Conservation (phyloP, 176 grass and related monocot genomes). For the Musa schizocarpa region DNA sequence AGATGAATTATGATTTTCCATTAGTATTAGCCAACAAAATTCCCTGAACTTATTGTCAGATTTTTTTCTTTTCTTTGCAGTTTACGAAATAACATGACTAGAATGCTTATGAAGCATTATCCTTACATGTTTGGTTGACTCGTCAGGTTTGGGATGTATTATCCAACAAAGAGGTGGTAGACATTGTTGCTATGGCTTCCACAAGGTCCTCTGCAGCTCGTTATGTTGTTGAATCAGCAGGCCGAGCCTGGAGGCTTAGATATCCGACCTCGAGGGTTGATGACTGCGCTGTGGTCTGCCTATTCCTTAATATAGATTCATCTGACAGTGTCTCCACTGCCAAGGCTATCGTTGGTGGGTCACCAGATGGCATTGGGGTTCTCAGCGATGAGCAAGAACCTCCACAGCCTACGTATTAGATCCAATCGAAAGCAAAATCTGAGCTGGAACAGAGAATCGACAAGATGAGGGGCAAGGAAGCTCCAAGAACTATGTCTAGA, state of each 20-base stretch:
- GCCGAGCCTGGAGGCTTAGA: neutral
- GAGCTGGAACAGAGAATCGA: neutral
- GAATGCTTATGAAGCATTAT: neutral
- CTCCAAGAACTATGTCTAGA: neutral
- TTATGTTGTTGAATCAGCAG: constrained; percentile 1
- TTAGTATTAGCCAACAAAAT: neutral
- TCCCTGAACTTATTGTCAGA: neutral
- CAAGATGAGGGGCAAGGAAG: neutral
- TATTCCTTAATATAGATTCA: constrained; percentile 1
- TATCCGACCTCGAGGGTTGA: constrained; percentile 4
- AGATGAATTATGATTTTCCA: neutral
- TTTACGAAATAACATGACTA: neutral
- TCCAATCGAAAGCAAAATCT: neutral
- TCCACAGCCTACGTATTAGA: neutral
- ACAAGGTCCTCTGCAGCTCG: constrained; percentile 4
- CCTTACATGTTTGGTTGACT: neutral
- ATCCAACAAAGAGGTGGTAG: constrained; percentile 7
- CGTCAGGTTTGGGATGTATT: constrained; percentile 7
- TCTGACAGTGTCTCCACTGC: neutral
- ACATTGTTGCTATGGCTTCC: constrained; percentile 6
- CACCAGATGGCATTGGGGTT: neutral
- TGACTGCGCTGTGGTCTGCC: constrained; percentile 17
- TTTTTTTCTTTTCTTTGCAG: too few species aligned
- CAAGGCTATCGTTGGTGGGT: neutral
- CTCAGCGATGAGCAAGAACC: neutral